Percentiles rank a stretch among this genome's conserved stretches.
phyloP scores from a whole-genome alignment of 2,329 filamentous ascomycete species.

The Ascochyta koolunga region DNA sequence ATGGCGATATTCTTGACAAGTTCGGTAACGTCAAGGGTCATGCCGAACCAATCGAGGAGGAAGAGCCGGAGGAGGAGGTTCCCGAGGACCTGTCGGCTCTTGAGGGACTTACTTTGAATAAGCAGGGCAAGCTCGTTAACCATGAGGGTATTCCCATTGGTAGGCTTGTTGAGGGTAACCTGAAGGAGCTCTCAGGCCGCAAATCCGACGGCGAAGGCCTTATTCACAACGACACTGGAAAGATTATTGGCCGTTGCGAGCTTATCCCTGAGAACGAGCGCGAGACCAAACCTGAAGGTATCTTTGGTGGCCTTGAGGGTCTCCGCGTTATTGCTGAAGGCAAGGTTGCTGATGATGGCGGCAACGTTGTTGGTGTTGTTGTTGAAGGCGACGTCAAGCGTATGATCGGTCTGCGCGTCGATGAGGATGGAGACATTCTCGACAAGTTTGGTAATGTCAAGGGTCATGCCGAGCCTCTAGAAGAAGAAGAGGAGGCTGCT shows the following conservation, averaged over 20 bases:
- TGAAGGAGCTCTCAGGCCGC: slow-evolving; percentile 67
- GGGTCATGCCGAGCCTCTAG: slow-evolving; percentile 63
- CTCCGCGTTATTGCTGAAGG: slow-evolving; percentile 56
- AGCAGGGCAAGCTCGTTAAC: slow-evolving; percentile 57
- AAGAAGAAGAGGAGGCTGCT: slow-evolving; percentile 52
- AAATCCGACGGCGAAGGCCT: slow-evolving; percentile 75
- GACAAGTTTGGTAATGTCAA: slow-evolving; percentile 67
- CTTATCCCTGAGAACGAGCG: slow-evolving; percentile 70
- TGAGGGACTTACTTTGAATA: slow-evolving; percentile 56
- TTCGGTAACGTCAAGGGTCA: slow-evolving; percentile 67
- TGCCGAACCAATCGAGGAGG: slow-evolving; percentile 61
- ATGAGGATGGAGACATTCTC: slow-evolving; percentile 67
- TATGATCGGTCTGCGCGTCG: slow-evolving; percentile 63
- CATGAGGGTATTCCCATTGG: slow-evolving; percentile 60
- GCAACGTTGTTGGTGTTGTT: slow-evolving; percentile 59
- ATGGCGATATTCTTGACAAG: slow-evolving; percentile 67
- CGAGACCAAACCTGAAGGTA: slow-evolving; percentile 57
- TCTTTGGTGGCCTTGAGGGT: slow-evolving; percentile 57
- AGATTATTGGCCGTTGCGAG: slow-evolving; percentile 71
- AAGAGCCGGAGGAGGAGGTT: slow-evolving; percentile 46
- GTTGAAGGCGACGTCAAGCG: slow-evolving; percentile 65
- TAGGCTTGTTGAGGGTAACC: slow-evolving; percentile 70
- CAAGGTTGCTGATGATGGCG: slow-evolving; percentile 57
- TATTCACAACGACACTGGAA: slow-evolving; percentile 73
- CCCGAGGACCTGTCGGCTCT: slow-evolving; percentile 54